Evolutionary conservation across 495 filamentous ascomycete species (phyloP).

Genomic region (Sordaria brevicollis): DNA sequence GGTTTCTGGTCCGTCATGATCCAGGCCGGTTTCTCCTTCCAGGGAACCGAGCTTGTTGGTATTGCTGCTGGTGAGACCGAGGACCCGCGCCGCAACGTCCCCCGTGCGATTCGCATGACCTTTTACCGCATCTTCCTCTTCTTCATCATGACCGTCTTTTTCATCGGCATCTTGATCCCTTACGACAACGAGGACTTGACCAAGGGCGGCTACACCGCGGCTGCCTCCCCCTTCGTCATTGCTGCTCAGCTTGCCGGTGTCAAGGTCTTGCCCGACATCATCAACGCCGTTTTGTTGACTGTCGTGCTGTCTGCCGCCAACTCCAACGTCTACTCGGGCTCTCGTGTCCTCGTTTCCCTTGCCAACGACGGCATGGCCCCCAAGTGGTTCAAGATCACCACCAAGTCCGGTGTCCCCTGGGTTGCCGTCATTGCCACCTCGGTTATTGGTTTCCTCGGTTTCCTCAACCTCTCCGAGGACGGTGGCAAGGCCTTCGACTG

Average conservation of each 20-base stretch:
- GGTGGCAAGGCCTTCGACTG: slow-evolving; percentile 47
- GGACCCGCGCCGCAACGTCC: slow-evolving; percentile 48
- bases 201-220: slow-evolving; percentile 36
- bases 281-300: slow-evolving; percentile 60
- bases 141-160: slow-evolving; percentile 57
- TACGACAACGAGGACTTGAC: slow-evolving; percentile 40
- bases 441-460: slow-evolving; percentile 40
- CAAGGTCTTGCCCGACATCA: slow-evolving; percentile 53
- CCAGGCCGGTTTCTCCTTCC: slow-evolving; percentile 37
- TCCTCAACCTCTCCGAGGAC: slow-evolving; percentile 40
- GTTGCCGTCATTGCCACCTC: slow-evolving; percentile 30
- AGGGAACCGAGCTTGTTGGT: slow-evolving; percentile 52
- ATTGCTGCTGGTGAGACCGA: slow-evolving; percentile 57
- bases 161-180: slow-evolving; percentile 58
- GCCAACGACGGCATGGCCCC: slow-evolving; percentile 53
- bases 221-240: slow-evolving; percentile 62
- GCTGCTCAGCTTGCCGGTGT: slow-evolving; percentile 56
- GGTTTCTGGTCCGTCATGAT: slow-evolving; percentile 38
- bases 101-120: slow-evolving; percentile 38
- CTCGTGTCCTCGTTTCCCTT: slow-evolving; percentile 54
- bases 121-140: slow-evolving; percentile 55
- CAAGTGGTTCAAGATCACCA: slow-evolving; percentile 28
- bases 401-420: slow-evolving; percentile 32
- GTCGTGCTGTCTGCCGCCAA: slow-evolving; percentile 47
- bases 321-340: slow-evolving; percentile 50